Evolutionary conservation across 2,329 filamentous ascomycete genomes (phyloP).

Genomic region (Moelleriella libera): DNA sequence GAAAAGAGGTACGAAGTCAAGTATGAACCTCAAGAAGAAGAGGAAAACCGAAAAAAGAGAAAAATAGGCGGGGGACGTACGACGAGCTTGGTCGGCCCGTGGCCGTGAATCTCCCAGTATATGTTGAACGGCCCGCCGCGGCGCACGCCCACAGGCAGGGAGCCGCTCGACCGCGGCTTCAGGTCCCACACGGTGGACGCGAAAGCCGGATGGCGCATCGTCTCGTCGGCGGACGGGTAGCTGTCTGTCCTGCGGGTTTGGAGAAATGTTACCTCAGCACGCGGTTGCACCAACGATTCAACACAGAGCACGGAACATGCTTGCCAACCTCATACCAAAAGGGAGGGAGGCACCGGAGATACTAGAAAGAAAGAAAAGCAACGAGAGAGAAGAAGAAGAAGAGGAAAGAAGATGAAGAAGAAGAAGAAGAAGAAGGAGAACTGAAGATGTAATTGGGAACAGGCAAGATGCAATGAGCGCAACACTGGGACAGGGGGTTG

Average conservation of each 20-base stretch:
- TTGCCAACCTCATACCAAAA: neutral
- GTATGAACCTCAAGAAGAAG: too few species aligned
- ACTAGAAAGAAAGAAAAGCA: neutral
- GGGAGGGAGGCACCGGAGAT: neutral
- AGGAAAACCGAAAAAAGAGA: neutral
- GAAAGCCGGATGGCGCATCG: conserved; percentile 52
- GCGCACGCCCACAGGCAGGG: conserved; percentile 47
- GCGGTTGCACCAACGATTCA: too few species aligned
- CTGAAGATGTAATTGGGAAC: too few species aligned
- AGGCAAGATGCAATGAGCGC: too few species aligned
- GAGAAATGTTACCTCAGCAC: too few species aligned
- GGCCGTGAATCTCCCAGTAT: conserved; percentile 67
- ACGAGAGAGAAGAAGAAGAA: neutral
- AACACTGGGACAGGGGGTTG: too few species aligned
- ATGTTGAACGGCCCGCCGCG: conserved; percentile 66
- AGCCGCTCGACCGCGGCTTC: conserved; percentile 47
- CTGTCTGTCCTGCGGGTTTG: neutral
- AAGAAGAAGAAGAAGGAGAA: too few species aligned
- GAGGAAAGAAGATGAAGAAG: too few species aligned
- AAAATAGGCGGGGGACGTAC: conserved; percentile 35
- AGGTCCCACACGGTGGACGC: conserved; percentile 54
- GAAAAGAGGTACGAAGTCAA: too few species aligned
- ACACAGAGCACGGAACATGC: too few species aligned
- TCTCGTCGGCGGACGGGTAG: conserved; percentile 38
- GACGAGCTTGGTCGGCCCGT: conserved; percentile 56